Evolutionary conservation across 371 early-diverging fungal species (phyloP).

Genomic region (Blakeslea trispora): DNA sequence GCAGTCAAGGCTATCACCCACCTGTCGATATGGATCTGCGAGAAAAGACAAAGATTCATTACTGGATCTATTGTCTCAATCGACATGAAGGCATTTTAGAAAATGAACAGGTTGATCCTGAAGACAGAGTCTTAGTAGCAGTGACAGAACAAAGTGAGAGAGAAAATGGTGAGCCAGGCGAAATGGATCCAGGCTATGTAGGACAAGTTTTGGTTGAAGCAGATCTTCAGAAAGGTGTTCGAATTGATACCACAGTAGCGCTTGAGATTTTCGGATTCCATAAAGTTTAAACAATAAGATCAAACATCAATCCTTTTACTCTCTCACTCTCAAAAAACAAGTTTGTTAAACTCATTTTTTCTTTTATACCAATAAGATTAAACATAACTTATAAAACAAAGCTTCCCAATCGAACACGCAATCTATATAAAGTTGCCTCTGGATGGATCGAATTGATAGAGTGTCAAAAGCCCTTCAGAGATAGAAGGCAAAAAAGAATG

Average conservation of each 20-base stretch:
- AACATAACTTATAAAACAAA: too few species aligned
- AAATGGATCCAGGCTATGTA: slow-evolving; percentile 33
- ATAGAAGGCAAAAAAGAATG: too few species aligned
- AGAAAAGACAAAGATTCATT: slow-evolving; percentile 36
- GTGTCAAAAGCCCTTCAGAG: too few species aligned
- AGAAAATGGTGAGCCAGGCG: slow-evolving; percentile 22
- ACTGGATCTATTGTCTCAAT: slow-evolving; percentile 46
- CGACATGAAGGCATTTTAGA: slow-evolving; percentile 32
- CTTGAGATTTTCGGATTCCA: slow-evolving; percentile 41
- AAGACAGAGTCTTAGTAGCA: slow-evolving; percentile 44
- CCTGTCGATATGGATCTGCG: background rate
- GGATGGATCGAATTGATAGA: too few species aligned
- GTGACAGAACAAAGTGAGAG: slow-evolving; percentile 37
- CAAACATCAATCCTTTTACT: too few species aligned
- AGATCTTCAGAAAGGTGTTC: slow-evolving; percentile 13
- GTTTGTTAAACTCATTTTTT: too few species aligned
- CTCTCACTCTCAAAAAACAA: too few species aligned
- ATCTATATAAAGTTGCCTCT: too few species aligned
- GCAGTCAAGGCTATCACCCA: too few species aligned
- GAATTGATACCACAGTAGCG: slow-evolving; percentile 32
- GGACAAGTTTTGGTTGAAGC: slow-evolving; percentile 31
- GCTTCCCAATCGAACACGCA: too few species aligned
- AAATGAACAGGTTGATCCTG: slow-evolving; percentile 33
- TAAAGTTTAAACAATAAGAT: slow-evolving; percentile 11
- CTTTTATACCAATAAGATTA: too few species aligned